phyloP scores from a whole-genome alignment of 257 asterid species.

The Ajuga chamaepitys region DNA sequence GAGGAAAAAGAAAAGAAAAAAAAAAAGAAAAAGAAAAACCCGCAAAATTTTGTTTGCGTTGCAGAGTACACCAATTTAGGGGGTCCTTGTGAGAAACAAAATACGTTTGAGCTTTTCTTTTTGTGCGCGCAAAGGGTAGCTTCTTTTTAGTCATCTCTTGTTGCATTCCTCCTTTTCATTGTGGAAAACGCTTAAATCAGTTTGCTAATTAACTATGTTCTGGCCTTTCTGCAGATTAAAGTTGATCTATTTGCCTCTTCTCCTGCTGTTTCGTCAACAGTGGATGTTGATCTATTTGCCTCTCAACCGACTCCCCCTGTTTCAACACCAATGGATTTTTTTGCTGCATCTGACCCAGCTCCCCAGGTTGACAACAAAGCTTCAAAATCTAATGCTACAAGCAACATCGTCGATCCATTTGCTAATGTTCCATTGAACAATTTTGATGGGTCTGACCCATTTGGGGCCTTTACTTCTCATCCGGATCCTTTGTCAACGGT shows the following conservation, averaged over 20 bases:
- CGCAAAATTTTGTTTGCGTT: no score
- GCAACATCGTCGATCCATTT: constrained; percentile 56
- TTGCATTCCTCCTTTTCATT: background rate
- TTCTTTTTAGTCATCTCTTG: background rate
- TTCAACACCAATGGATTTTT: constrained; percentile 58
- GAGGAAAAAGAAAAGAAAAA: no score
- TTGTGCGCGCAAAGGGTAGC: no score
- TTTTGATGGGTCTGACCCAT: constrained; percentile 63
- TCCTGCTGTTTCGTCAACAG: constrained; percentile 39
- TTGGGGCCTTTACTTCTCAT: constrained; percentile 54
- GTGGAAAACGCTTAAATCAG: background rate
- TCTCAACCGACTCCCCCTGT: constrained; percentile 42
- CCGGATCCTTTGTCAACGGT: constrained; percentile 29
- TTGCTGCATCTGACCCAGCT: constrained; percentile 50
- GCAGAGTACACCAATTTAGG: no score
- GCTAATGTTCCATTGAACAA: constrained; percentile 69
- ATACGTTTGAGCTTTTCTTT: no score
- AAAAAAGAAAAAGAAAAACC: no score
- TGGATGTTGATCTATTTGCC: constrained; percentile 61
- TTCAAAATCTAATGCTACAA: constrained; percentile 31
- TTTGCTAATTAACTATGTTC: constrained; percentile 8
- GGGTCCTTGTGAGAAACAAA: no score
- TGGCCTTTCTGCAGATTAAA: constrained; percentile 38
- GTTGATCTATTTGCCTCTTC: constrained; percentile 67
- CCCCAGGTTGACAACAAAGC: constrained; percentile 31